Evolutionary conservation across 2,329 filamentous ascomycete genomes (phyloP).

Genomic region (Aspergillaceae sp.): DNA sequence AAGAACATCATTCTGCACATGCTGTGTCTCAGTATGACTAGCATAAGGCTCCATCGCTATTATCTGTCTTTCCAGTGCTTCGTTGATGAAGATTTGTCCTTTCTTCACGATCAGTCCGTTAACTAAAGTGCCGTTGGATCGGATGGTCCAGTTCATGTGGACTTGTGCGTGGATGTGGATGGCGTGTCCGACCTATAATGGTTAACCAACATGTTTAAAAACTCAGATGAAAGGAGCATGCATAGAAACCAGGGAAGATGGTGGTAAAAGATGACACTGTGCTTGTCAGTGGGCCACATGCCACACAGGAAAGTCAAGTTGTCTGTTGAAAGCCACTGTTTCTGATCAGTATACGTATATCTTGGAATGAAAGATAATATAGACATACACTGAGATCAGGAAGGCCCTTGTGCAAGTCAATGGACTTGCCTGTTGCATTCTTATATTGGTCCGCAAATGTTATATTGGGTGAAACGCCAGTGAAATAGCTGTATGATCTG

Average conservation of each 20-base stretch:
- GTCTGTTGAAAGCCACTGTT: too few relatives aligned
- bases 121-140: conserved; percentile 19
- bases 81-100: conserved; percentile 26
- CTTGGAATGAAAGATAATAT: too few relatives aligned
- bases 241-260: conserved; percentile 23
- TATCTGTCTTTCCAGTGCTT: conserved; percentile 20
- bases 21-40: conserved; percentile 19
- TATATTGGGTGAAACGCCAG: conserved; percentile 21
- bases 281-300: conserved; percentile 36
- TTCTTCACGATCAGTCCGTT: conserved; percentile 20
- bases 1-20: too few relatives aligned
- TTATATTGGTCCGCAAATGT: conserved; percentile 21
- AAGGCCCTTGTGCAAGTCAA: conserved; percentile 15
- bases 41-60: conserved; percentile 28
- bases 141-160: conserved; percentile 25
- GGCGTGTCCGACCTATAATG: conserved; percentile 34
- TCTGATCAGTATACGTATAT: too few relatives aligned
- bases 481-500: conserved; percentile 29
- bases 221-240: too few relatives aligned
- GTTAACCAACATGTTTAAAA: neutral
- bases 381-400: too few relatives aligned
- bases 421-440: conserved; percentile 8
- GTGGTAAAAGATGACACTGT: conserved; percentile 43
- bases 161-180: conserved; percentile 42
- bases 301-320: conserved; percentile 39